phyloP scores from a whole-genome alignment of 2,329 filamentous ascomycete genomes.

The Colletotrichum falcatum region DNA sequence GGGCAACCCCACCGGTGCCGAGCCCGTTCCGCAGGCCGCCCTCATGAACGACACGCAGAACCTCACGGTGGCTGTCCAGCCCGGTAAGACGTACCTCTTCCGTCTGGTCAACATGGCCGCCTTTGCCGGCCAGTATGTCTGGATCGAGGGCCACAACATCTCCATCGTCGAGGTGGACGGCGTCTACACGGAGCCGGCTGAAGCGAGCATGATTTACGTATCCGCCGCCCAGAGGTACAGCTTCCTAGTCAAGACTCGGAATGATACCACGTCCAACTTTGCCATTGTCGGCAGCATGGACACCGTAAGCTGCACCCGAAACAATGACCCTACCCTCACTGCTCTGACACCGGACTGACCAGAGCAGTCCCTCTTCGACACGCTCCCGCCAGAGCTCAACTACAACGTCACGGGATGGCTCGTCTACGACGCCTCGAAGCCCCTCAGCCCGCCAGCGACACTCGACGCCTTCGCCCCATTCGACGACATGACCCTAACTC shows the following conservation, averaged over 20 bases:
- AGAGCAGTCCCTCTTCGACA: constrained; percentile 71
- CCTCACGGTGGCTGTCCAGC: constrained; percentile 68
- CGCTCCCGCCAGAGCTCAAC: constrained; percentile 74
- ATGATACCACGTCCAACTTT: constrained; percentile 72
- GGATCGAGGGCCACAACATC: constrained; percentile 76
- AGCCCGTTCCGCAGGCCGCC: constrained; percentile 76
- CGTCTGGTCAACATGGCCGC: constrained; percentile 80
- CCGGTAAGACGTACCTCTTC: constrained; percentile 79
- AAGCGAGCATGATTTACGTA: constrained; percentile 74
- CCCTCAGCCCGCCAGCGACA: constrained; percentile 62
- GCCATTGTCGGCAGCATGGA: constrained; percentile 79
- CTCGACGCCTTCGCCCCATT: constrained; percentile 74
- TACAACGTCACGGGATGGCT: constrained; percentile 76
- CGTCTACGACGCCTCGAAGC: constrained; percentile 63
- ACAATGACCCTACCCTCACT: not conserved
- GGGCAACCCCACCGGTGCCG: constrained; percentile 67
- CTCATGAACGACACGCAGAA: constrained; percentile 79
- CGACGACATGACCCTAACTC: constrained; percentile 80
- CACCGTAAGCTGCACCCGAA: constrained; percentile 56
- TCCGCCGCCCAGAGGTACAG: constrained; percentile 75
- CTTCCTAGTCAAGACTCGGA: constrained; percentile 72
- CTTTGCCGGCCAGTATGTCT: constrained; percentile 75
- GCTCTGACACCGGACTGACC: constrained; percentile 43
- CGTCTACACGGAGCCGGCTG: constrained; percentile 71
- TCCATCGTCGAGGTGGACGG: constrained; percentile 80